Percentiles rank a stretch among this genome's conserved stretches.
phyloP scores from a whole-genome alignment of 306 rosid genomes.

The Rosa lucieae region DNA sequence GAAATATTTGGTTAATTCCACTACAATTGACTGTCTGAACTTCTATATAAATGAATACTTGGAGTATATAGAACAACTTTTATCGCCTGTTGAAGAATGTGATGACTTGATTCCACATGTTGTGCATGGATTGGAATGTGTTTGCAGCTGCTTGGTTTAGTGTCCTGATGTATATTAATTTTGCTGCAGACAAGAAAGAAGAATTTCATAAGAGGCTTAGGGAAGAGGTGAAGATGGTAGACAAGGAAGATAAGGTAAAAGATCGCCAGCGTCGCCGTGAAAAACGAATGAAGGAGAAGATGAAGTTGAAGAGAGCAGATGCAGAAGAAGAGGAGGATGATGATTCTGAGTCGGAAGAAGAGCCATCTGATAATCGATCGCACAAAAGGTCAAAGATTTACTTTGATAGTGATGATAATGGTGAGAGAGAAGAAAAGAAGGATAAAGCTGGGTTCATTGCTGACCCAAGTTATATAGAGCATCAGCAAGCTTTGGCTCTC shows the following conservation, averaged over 20 bases:
- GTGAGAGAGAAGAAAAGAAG: conserved; percentile 39
- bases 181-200: conserved; percentile 57
- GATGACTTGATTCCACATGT: neutral
- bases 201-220: conserved; percentile 70
- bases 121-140: neutral
- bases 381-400: conserved; percentile 54
- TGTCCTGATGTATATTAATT: conserved; percentile 14
- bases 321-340: conserved; percentile 39
- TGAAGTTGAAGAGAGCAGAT: conserved; percentile 57
- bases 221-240: conserved; percentile 68
- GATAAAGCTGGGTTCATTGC: conserved; percentile 21
- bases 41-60: neutral
- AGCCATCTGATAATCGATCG: conserved; percentile 29
- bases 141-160: conserved; percentile 13
- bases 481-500: conserved; percentile 84
- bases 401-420: conserved; percentile 59
- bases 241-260: conserved; percentile 71
- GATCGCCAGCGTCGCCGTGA: conserved; percentile 68
- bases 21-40: neutral
- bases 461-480: conserved; percentile 44
- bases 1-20: neutral
- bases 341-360: conserved; percentile 54
- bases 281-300: conserved; percentile 64
- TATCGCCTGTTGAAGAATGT: neutral
- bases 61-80: neutral